These are phyloP conservation scores for Aphanomyces euteiches DNA, from an alignment of 352 stramenopile species.

Conservation along the genomic window DNA sequence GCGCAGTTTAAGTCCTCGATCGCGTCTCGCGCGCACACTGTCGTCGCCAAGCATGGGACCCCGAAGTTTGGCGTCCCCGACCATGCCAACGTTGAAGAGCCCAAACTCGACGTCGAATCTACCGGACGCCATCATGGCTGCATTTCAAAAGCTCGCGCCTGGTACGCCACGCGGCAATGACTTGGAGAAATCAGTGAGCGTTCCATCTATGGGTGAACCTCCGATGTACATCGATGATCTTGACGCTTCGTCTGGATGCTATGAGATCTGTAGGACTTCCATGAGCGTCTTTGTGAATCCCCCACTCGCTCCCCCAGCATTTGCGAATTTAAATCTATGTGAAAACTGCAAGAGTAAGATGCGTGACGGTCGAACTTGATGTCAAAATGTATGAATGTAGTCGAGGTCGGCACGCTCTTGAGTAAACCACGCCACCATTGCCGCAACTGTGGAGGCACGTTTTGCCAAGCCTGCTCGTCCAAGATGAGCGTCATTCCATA, in stretches of 20 bases:
- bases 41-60: slow-evolving; percentile 24
- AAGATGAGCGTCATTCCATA: slow-evolving; percentile 58
- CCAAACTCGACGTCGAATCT: slow-evolving; percentile 16
- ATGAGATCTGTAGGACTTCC: not conserved
- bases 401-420: slow-evolving; percentile 70
- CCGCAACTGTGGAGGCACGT: slow-evolving; percentile 74
- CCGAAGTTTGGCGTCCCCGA: not conserved
- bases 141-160: not conserved
- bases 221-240: not conserved
- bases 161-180: too few species aligned
- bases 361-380: not conserved
- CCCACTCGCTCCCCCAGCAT: slow-evolving; percentile 10
- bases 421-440: slow-evolving; percentile 71
- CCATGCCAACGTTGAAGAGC: slow-evolving; percentile 17
- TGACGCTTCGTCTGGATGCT: not conserved
- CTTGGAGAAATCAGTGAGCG: too few species aligned
- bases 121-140: slow-evolving; percentile 20
- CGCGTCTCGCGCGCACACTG: not conserved
- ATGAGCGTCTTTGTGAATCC: slow-evolving; percentile 25
- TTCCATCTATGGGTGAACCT: too few species aligned
- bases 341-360: slow-evolving; percentile 29
- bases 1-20: not conserved
- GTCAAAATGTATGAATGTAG: slow-evolving; percentile 5
- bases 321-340: slow-evolving; percentile 26
- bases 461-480: slow-evolving; percentile 57